Base-by-base conservation (phyloP, 805 yeast species). In the Wickerhamiella australiensis region DNA sequence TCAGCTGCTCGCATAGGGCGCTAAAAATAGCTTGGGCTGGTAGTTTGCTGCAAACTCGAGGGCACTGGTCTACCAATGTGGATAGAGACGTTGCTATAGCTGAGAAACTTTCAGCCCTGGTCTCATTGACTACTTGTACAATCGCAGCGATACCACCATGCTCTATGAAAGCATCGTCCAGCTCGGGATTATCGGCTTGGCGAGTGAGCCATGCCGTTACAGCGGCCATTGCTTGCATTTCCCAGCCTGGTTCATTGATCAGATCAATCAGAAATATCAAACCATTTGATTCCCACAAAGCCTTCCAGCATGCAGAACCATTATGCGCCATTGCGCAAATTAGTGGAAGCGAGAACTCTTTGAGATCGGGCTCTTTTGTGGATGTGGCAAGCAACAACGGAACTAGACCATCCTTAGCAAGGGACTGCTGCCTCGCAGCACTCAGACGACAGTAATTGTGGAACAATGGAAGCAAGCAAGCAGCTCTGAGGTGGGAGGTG, bases 171-270 rank as follows among this genome's bases (percentile, higher is more conserved):
- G 13, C 20, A 1, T 2, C 11, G 2, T 9, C 11, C 17, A 50
- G 25, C 44, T 42, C 37, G 4, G 52, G 46, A 7, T 25, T 15
- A 23, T 45, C 41, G 12, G 11, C 31, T 27, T 64, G 65, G 11
- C 59, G 64, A 8, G 56, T 59, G 20, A 63, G 52, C 71, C 71
- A 67, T 1, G 59, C 58, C 3, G 58, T 55, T 2, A 77, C 64
- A 0, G 79, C 71, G 25, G 76, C 79, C 53, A 75, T 65, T 1
- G 79, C 76, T 57, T 72, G 74, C 17, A 73, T 70, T 58, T 75
- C 78, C 80, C 80, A 77, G 55, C 76, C 75, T 0, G 77, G 72
- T 55, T 77, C 79, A 8, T 67, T 54, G 3, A 75, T 57, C 13
- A 77, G 62, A 13, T 63, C 60, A 33, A 68, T 62, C 51, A 76